A percentile compares a stretch with the other conserved stretches of the same genome.
Conservation (phyloP, 805 yeast genomes). For the Hanseniaspora clermontiae region DNA sequence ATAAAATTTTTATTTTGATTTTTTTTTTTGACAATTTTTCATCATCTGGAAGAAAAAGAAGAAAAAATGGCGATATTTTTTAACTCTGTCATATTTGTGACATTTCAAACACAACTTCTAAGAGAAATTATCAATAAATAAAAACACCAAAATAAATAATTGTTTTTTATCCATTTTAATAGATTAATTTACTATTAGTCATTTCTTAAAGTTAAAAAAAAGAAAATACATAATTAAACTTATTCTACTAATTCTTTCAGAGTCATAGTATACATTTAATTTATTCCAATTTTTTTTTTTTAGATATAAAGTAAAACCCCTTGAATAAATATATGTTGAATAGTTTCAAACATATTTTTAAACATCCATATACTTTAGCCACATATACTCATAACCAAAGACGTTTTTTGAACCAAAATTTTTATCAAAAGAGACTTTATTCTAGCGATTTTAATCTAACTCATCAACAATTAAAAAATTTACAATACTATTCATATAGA, state of each 20-base stretch:
- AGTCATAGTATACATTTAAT: not conserved
- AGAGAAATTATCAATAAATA: not conserved
- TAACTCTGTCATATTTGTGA: not conserved
- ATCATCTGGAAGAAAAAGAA: not conserved
- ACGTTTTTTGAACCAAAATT: not conserved
- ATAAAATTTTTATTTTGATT: too few relatives aligned
- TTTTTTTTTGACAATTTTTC: not conserved
- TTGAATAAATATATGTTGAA: not conserved
- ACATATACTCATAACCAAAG: not conserved
- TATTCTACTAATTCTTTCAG: not conserved
- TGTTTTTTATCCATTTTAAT: not conserved
- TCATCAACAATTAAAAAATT: conserved; percentile 2
- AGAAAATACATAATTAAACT: too few relatives aligned
- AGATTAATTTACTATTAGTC: not conserved
- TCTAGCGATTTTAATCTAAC: not conserved
- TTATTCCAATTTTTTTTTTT: not conserved
- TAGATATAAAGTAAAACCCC: too few relatives aligned
- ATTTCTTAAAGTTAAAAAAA: too few relatives aligned
- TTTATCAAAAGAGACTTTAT: not conserved
- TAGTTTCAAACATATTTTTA: not conserved
- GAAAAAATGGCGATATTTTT: not conserved
- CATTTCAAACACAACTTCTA: not conserved
- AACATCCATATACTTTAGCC: not conserved
- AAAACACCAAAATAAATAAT: not conserved
- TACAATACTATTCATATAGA: not conserved